Percentiles rank a stretch among this genome's conserved stretches.
Conservation (phyloP, 805 yeast species). For the Kluyveromyces wickerhamii region DNA sequence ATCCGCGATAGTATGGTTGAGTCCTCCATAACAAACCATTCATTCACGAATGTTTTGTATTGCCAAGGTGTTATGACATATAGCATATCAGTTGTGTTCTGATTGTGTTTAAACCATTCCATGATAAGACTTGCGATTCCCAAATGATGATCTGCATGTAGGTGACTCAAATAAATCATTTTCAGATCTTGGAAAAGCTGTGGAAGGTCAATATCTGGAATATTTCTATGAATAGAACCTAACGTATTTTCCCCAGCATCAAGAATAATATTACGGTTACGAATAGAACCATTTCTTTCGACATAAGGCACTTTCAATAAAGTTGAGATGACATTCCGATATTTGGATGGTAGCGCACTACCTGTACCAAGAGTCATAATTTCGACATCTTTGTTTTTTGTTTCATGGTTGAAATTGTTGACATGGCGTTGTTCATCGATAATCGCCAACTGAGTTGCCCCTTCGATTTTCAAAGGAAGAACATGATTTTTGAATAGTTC, state of each 20-base stretch:
- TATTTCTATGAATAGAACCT: slow-evolving; percentile 60
- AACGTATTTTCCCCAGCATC: slow-evolving; percentile 96
- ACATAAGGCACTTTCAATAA: slow-evolving; percentile 59
- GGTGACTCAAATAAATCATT: slow-evolving; percentile 69
- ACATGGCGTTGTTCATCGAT: slow-evolving; percentile 24
- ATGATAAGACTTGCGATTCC: slow-evolving; percentile 67
- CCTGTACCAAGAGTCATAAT: slow-evolving; percentile 85
- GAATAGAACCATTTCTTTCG: slow-evolving; percentile 15
- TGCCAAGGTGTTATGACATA: slow-evolving; percentile 71
- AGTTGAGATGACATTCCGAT: slow-evolving; percentile 79
- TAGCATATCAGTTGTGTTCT: slow-evolving; percentile 32
- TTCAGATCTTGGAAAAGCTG: slow-evolving; percentile 52
- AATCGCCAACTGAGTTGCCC: slow-evolving; percentile 18
- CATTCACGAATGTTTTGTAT: slow-evolving; percentile 55
- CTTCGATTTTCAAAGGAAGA: slow-evolving; percentile 20
- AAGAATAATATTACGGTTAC: slow-evolving; percentile 45
- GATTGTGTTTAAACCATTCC: slow-evolving; percentile 50
- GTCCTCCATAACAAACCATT: slow-evolving; percentile 52
- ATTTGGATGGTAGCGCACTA: slow-evolving; percentile 77
- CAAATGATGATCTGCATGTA: slow-evolving; percentile 95
- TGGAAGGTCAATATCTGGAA: slow-evolving; percentile 38
- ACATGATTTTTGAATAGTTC: slow-evolving; percentile 21
- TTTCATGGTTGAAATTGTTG: slow-evolving; percentile 28
- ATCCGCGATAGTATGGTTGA: slow-evolving; percentile 36
- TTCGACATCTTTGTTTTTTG: slow-evolving; percentile 49